Evolutionary conservation across 345 rosid species (phyloP), one percentile per base, ranked within the genome.

Genomic region (Limnanthes douglasii): DNA sequence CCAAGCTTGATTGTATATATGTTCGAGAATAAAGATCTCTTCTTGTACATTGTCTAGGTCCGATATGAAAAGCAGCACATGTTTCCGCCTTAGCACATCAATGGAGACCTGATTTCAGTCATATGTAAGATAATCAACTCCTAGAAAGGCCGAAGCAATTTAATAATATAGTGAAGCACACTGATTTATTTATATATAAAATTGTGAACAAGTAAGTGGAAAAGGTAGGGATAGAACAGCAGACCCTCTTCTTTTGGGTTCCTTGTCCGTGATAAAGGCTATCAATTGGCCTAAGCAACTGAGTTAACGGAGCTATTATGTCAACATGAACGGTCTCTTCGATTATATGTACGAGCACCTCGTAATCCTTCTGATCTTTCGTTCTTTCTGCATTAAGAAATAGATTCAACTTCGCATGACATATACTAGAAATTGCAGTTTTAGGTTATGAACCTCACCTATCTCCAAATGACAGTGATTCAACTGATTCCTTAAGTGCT

Each of bases 21-120:
- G 51, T 38, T 60, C 69, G 19, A 86, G 69, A 34, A 64, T 53
- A 34, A 43, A 25, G 7, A 82, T 39, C 58, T 82, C 85, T 11
- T 58, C 68, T 19, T 35, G 56, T 16, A 73, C 46, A 31, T 75
- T 56, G 43, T 73, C 73, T 18, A 82, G 59, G 70, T 73, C 82
- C 33, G 94, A 78, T 42, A 82, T 51, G 25, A 75, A 68, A 25
- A 86, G 55, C 33, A 86, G 47, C 52, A 82, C 85, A 52, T 63
- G 68, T 57, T 67, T 86, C 56, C 64, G 61, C 43, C 79, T 70
- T 19, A 86, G 57, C 49, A 65, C 73, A 8, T 75, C 88, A 24
- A 78, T 64, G 47, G 54, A 68, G 14, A 55, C 86, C 97, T 86
- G 61, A n/a, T n/a, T n/a, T n/a, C n/a, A n/a, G n/a, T 50, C 28